A percentile compares a stretch with the other conserved stretches of the same genome.
phyloP scores from a whole-genome alignment of 1,139 yeast genomes.

The Pneumocystis sp. region DNA sequence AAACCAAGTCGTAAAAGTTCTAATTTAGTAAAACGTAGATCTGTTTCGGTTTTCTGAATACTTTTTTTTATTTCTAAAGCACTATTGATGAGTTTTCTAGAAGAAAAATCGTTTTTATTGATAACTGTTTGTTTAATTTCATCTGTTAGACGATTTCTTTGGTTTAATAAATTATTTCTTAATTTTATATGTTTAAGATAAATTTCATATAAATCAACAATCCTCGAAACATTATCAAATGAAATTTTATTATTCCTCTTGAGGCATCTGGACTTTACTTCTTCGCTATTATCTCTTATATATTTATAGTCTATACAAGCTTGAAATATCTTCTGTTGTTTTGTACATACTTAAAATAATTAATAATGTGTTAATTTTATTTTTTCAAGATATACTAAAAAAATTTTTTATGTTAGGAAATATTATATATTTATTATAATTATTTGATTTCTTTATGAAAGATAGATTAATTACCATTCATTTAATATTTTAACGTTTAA shows the following conservation, averaged over 20 bases:
- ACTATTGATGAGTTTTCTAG: conserved; percentile 3
- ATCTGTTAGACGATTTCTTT: conserved; percentile 11
- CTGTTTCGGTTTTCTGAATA: conserved; percentile 10
- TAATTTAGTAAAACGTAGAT: conserved; percentile 4
- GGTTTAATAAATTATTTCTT: conserved; percentile 9
- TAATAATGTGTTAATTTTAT: not conserved
- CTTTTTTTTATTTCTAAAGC: conserved; percentile 13
- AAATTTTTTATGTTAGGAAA: not conserved
- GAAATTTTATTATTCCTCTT: conserved; percentile 12
- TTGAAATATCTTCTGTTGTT: not conserved
- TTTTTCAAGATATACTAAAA: not conserved
- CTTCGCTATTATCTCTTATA: conserved; percentile 8
- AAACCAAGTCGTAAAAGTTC: conserved; percentile 10
- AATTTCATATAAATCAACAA: conserved; percentile 8
- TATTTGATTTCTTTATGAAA: not conserved
- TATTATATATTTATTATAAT: not conserved
- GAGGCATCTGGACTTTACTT: conserved; percentile 8
- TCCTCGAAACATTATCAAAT: conserved; percentile 11
- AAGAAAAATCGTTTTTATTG: not conserved
- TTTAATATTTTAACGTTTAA: not conserved
- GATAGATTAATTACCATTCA: not conserved
- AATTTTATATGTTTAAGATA: conserved; percentile 6
- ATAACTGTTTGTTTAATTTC: conserved; percentile 4
- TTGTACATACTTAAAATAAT: not conserved
- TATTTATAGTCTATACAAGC: conserved; percentile 7